These are phyloP conservation scores for Candida insectalens DNA, from an alignment of 805 yeast genomes.

Conservation along the genomic window DNA sequence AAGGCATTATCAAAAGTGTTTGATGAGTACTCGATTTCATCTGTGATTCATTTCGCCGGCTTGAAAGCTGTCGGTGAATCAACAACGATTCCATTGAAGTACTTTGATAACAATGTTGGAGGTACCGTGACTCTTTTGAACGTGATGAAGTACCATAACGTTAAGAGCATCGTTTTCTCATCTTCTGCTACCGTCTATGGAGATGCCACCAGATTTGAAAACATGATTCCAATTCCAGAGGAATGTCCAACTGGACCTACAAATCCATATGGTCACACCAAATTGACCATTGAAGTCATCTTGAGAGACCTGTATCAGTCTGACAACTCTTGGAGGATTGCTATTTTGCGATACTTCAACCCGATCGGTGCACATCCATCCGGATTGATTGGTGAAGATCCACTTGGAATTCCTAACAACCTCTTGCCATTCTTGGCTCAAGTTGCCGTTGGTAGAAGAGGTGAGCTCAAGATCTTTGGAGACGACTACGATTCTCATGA, in stretches of 20 bases:
- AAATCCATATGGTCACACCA: constrained; percentile 2
- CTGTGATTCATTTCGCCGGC: constrained; percentile 1
- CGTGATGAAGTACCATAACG: constrained; percentile 2
- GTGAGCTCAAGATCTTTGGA: constrained; percentile 1
- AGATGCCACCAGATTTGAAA: constrained; percentile 2
- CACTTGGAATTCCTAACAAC: constrained; percentile 2
- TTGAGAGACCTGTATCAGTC: neutral
- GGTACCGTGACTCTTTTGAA: constrained; percentile 1
- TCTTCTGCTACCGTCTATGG: constrained; percentile 3
- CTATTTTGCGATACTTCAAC: constrained; percentile 1
- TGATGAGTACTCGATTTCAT: neutral
- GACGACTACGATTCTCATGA: constrained; percentile 2
- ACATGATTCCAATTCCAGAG: constrained; percentile 2
- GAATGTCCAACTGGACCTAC: constrained; percentile 2
- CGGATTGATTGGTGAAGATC: constrained; percentile 2
- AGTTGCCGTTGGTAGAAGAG: constrained; percentile 1
- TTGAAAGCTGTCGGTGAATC: constrained; percentile 2
- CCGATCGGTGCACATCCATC: constrained; percentile 2
- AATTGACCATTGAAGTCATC: constrained; percentile 1
- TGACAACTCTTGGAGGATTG: constrained; percentile 1
- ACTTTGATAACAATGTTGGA: constrained; percentile 2
- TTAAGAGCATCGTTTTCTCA: constrained; percentile 1
- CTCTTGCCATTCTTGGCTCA: constrained; percentile 1
- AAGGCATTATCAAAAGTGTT: constrained; percentile 1
- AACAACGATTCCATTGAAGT: constrained; percentile 1